Base-by-base conservation (phyloP, 2,329 filamentous ascomycete genomes). In the Chaetomium sp. region DNA sequence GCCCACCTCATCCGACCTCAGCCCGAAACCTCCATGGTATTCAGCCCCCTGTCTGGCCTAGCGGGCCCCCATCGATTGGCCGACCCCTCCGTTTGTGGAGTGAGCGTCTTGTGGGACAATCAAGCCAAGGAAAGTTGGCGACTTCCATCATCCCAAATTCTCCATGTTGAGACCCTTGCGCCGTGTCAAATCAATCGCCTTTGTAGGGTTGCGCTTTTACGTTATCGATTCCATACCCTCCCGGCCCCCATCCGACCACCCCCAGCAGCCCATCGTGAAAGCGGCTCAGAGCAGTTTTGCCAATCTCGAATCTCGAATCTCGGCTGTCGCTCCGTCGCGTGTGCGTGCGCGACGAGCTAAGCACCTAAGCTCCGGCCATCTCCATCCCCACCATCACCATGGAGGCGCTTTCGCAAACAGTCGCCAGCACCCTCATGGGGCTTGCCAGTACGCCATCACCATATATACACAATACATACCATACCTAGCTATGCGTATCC, bases 401-500 rank as follows among this genome's bases (percentile, higher is more conserved):
- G 27, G 27, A 29, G 27, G 27, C 79, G 77, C 71, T 78, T 50
- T 47, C 65, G 66, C 71, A 75, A 65, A 71, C 75, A 60, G 67
- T 78, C 56, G 74, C 74, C 70, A 72, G 72, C 76, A 73, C 76
- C 71, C 72, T 73, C 51, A 63, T 76, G 71, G 77, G 75, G 74
- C 75, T 81, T 63, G 74, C 74, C 63, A 75, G 78, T 80, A 78
- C 35, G 77, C 72, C 25, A 16, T 42, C 2, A 19, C 19, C 21
- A 19, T 29, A 29, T 3, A 29, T 29, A n/a, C 2, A 19, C 19
- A 13, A 19, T 29, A 29, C 3, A 29, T 29, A 19, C 19, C 21
- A 19, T 29, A 29, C 3, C 3, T 29, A 29, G 21, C 21, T 42
- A 19, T 42, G 38, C n/a, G 16, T 42, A 10, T 16, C 38, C 25